Evolutionary conservation across 352 stramenopile species (phyloP).

Genomic region (Pythium chondricola): DNA sequence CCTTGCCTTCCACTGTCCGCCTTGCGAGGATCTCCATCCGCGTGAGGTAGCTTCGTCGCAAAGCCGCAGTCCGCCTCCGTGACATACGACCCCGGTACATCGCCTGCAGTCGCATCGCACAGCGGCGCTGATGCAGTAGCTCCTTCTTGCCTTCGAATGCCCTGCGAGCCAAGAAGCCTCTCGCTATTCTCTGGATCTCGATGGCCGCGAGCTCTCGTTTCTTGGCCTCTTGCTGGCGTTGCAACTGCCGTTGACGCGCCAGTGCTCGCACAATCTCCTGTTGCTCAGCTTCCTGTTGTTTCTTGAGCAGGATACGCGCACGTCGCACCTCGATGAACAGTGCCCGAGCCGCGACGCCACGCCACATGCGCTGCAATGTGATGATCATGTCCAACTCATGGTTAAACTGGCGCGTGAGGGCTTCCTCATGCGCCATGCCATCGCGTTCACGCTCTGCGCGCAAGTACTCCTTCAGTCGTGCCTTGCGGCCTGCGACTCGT

Average conservation of each 20-base stretch:
- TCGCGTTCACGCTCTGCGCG: conserved; percentile 60
- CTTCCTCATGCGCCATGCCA: conserved; percentile 42
- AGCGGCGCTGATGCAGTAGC: conserved; percentile 39
- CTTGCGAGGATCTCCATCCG: conserved; percentile 68
- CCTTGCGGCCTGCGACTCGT: conserved; percentile 42
- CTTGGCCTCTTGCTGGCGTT: conserved; percentile 42
- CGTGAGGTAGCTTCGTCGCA: conserved; percentile 65
- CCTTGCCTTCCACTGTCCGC: conserved; percentile 51
- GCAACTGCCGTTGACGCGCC: conserved; percentile 37
- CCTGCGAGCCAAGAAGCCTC: conserved; percentile 44
- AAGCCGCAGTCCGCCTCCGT: conserved; percentile 48
- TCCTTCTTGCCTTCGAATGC: conserved; percentile 56
- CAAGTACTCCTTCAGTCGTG: conserved; percentile 59
- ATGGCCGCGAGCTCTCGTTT: conserved; percentile 40
- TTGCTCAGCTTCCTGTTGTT: conserved; percentile 60
- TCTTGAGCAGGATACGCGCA: conserved; percentile 44
- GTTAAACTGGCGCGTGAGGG: conserved; percentile 32
- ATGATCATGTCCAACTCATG: conserved; percentile 51
- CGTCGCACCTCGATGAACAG: conserved; percentile 58
- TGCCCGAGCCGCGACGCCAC: conserved; percentile 54
- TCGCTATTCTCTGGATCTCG: conserved; percentile 65
- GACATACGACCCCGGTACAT: conserved; percentile 70
- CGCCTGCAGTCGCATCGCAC: conserved; percentile 49
- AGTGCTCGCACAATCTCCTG: conserved; percentile 59
- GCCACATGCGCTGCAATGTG: conserved; percentile 62